Evolutionary conservation across 164 flowering plant genomes (phyloP), one percentile per base, ranked within the genome.

Genomic region (Houttuynia cordata): DNA sequence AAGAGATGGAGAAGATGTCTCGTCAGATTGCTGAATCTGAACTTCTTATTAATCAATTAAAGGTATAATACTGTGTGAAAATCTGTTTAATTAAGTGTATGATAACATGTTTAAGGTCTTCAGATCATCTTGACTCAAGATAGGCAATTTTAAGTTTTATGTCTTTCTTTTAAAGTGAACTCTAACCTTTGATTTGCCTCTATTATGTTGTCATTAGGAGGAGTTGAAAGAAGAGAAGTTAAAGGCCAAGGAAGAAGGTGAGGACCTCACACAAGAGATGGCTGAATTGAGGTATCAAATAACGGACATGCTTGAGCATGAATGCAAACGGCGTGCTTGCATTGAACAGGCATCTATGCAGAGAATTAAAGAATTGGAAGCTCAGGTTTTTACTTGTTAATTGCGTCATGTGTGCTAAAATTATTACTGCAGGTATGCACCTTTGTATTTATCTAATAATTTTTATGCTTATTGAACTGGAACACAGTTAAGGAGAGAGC

Each of bases 251-350:
- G 94, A 90, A 67, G 92, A 87, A 67, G 83, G 90, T 22, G 92
- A 85, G 63, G 94, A 85, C 74, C 75, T 90, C 50, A 78, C 84
- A 47, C 94, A 90, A 71, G 94, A 90, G 79, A 85, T 88, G 97
- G 96, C 96, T 24, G 96, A 91, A 65, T 63, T 91, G 58, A 78
- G 96, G 72, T 91, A 86, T 74, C 85, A 83, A 65, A 68, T 81
- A 53, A 88, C 81, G 5, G 69, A 72, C 61, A 76, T 84, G 83
- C 89, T 91, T 52, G 97, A 91, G 74, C 81, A 91, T 65, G 97
- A 88, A 63, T 61, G 85, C 74, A 86, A 81, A 58, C 88, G 87
- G 17, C 90, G 91, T 64, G 85, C 90, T 70, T 80, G 69, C 71
- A 73, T 88, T 52, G 96, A 91, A 70, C 91, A 86, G 68, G 86